These are phyloP conservation scores for Suillus variegatus DNA, from an alignment of 768 basidiomycete genomes.

Conservation along the genomic window DNA sequence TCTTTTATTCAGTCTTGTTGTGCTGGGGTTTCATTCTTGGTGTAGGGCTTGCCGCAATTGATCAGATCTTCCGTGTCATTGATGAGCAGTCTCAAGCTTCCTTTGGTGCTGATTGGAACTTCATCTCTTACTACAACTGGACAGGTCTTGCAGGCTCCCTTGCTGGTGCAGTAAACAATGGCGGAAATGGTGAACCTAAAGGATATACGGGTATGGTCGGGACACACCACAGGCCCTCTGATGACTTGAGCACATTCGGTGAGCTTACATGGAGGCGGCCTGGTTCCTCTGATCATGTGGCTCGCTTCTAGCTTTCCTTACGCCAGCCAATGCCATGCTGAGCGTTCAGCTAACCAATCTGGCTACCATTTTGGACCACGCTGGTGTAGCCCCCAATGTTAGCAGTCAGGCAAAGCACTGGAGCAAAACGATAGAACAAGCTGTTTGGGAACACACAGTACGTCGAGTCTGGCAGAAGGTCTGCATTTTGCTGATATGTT, in stretches of 20 bases:
- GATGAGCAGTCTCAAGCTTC: constrained; percentile 73
- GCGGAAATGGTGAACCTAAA: constrained; percentile 76
- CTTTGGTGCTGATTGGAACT: constrained; percentile 71
- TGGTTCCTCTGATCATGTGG: constrained; percentile 1
- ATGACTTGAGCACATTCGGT: constrained; percentile 73
- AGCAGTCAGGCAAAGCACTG: constrained; percentile 55
- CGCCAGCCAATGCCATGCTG: constrained; percentile 82
- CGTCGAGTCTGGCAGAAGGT: constrained; percentile 13
- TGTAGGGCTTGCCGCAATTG: constrained; percentile 65
- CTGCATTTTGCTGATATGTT: constrained; percentile 2
- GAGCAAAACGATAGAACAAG: constrained; percentile 57
- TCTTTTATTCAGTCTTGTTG: constrained; percentile 5
- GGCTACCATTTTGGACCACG: constrained; percentile 56
- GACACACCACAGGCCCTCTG: constrained; percentile 76
- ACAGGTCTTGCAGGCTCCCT: constrained; percentile 65
- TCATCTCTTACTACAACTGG: constrained; percentile 82
- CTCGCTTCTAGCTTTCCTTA: constrained; percentile 59
- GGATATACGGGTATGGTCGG: constrained; percentile 73
- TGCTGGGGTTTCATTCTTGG: constrained; percentile 11
- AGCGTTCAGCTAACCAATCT: constrained; percentile 69
- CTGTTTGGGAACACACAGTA: constrained; percentile 66
- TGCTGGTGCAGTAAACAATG: constrained; percentile 63
- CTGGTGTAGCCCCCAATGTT: constrained; percentile 48
- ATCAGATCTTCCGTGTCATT: constrained; percentile 75
- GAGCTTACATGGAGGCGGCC: constrained; percentile 15